Percentiles rank a stretch among this genome's conserved stretches.
phyloP scores from a whole-genome alignment of 2,329 filamentous ascomycete genomes.

The Epichloe typhina region DNA sequence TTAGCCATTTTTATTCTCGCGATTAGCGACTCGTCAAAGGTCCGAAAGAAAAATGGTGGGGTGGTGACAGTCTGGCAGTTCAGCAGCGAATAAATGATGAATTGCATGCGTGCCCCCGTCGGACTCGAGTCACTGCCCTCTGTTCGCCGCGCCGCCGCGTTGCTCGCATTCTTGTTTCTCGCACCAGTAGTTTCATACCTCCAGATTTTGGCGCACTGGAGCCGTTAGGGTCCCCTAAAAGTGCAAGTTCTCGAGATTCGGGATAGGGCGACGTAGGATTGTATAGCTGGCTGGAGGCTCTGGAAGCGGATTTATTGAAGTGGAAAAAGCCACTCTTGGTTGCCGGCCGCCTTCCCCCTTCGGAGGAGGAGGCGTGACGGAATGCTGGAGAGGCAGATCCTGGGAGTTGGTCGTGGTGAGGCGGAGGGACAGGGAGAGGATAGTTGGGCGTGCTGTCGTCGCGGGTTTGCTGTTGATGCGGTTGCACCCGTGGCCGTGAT shows the following conservation, averaged over 20 bases:
- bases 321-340: slow-evolving; percentile 38
- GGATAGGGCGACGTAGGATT: slow-evolving; percentile 17
- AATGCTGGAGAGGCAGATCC: slow-evolving; percentile 5
- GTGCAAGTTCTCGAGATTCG: slow-evolving; percentile 24
- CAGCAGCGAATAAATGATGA: not conserved
- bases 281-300: slow-evolving; percentile 23
- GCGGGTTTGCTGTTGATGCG: slow-evolving; percentile 12
- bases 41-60: not conserved
- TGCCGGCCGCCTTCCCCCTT: slow-evolving; percentile 15
- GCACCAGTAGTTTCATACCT: slow-evolving; percentile 18
- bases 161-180: not conserved
- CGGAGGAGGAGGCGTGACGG: slow-evolving; percentile 3
- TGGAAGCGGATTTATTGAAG: slow-evolving; percentile 33
- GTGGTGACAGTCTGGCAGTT: not conserved
- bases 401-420: slow-evolving; percentile 4
- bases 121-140: not conserved
- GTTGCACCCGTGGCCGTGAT: slow-evolving; percentile 7
- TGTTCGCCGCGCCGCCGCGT: not conserved
- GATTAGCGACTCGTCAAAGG: not conserved
- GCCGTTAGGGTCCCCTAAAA: slow-evolving; percentile 24
- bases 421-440: slow-evolving; percentile 14
- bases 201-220: slow-evolving; percentile 15
- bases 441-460: slow-evolving; percentile 11
- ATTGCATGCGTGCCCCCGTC: not conserved
- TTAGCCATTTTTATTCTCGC: not conserved